Evolutionary conservation across 1,284 basidiomycete genomes (phyloP), one percentile per base, ranked within the genome.

Genomic region (Papiliotrema flavescens): DNA sequence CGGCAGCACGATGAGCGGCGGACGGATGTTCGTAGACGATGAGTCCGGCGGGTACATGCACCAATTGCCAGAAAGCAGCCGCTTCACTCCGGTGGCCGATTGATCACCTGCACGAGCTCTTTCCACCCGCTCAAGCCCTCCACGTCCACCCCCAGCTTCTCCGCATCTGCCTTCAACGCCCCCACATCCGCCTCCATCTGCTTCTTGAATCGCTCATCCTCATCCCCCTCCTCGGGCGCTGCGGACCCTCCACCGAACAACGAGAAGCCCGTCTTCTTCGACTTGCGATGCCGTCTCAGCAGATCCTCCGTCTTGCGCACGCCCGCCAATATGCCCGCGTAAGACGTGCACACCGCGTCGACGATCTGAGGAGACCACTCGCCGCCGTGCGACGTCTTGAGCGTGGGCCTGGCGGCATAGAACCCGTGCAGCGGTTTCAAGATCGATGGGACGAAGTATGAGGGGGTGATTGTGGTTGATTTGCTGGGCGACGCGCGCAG

Each of bases 241-340:
- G 57, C 57, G n/a, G 47, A 23, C 3, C 59, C 61, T 4, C 54
- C 47, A 7, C 63, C 76, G 66, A 95, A 94, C 24, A 92, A 77
- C 1, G 65, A 66, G 70, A 91, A 89, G 0, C 86, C 80, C 0
- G 84, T 78, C 63, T 87, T 89, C 66, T 89, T 89, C 39, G 87
- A 87, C 72, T 89, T 93, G 67, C 91, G 90, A 62, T 94, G 81
- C 42, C 88, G 83, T 22, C 86, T 80, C 32, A 96, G 78, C 7
- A 90, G 87, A 66, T 94, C 90, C 66, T 96, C 90, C 1, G 89
- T 89, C 78, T 94, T 94, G 72, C 85, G 88, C 80, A 94, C 91
- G 5, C 85, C 84, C 4, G 84, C 80, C 24, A 96, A 79, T 64
- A 89, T 76, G 9, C 67, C 59, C n/a, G 77, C 75, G 62, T 80